These are phyloP conservation scores for Penicillium sp. DNA, from an alignment of 2,329 filamentous ascomycete genomes.

Conservation along the genomic window DNA sequence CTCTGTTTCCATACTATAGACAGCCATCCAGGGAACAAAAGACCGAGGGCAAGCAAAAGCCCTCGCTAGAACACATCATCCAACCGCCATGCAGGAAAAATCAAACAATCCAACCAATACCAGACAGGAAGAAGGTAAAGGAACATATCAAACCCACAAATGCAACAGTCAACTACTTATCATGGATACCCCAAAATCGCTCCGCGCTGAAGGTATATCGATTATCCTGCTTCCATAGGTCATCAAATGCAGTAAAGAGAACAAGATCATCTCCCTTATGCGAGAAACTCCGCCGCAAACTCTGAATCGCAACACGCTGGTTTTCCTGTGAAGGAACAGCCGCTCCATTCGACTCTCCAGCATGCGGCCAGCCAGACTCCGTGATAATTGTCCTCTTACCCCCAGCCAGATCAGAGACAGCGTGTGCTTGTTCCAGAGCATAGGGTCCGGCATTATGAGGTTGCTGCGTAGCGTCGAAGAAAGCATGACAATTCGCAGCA, in stretches of 20 bases:
- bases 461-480: constrained; percentile 71
- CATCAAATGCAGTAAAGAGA: constrained; percentile 80
- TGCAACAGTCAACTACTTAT: constrained; percentile 1
- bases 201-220: constrained; percentile 70
- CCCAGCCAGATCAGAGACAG: constrained; percentile 52
- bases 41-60: background rate
- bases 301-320: constrained; percentile 68
- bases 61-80: background rate
- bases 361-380: constrained; percentile 82
- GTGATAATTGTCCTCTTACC: constrained; percentile 72
- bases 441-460: constrained; percentile 70
- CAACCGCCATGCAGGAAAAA: constrained; percentile 1
- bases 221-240: constrained; percentile 73
- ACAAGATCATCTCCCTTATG: constrained; percentile 54
- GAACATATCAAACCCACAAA: background rate
- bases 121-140: background rate
- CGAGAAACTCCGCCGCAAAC: constrained; percentile 65
- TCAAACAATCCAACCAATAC: background rate
- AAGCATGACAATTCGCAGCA: constrained; percentile 81
- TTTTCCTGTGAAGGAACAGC: constrained; percentile 72
- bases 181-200: constrained; percentile 72
- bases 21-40: background rate
- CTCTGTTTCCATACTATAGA: background rate
- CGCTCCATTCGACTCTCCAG: constrained; percentile 66
- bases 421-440: constrained; percentile 60